A percentile compares a stretch with the other conserved stretches of the same genome.
phyloP scores from a whole-genome alignment of 2,329 filamentous ascomycete species.

The Fusarium udum region DNA sequence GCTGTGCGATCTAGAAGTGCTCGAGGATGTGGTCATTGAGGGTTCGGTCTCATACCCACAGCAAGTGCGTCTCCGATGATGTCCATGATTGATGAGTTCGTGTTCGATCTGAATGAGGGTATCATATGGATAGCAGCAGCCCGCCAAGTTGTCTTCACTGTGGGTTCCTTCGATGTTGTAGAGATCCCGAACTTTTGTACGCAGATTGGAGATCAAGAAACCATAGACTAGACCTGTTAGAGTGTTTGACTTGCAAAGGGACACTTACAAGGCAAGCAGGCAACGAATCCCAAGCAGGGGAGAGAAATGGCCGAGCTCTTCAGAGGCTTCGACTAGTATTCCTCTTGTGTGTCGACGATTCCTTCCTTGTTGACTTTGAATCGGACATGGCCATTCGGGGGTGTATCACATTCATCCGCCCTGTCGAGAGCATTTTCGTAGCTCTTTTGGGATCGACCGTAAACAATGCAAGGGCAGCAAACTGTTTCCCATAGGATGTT shows the following conservation, averaged over 20 bases:
- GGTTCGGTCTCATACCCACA: conserved; percentile 32
- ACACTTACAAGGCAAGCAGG: conserved; percentile 44
- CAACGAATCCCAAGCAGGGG: background rate
- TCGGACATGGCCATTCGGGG: background rate
- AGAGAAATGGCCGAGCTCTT: background rate
- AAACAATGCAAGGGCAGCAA: background rate
- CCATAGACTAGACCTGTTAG: conserved; percentile 44
- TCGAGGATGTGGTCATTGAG: conserved; percentile 37
- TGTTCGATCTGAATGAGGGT: conserved; percentile 45
- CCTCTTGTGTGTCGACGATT: background rate
- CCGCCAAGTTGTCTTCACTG: conserved; percentile 36
- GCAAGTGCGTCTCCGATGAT: conserved; percentile 5
- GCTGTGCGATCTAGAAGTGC: conserved; percentile 2
- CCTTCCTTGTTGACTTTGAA: background rate
- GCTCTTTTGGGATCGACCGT: background rate
- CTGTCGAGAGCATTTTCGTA: background rate
- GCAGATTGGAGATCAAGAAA: conserved; percentile 42
- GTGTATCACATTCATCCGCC: background rate
- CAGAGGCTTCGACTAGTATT: background rate
- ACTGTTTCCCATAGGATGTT: background rate
- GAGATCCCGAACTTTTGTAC: conserved; percentile 44
- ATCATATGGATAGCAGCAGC: conserved; percentile 44
- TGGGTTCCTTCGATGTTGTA: conserved; percentile 46
- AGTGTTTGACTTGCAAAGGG: background rate
- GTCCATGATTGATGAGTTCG: conserved; percentile 47